Evolutionary conservation across 805 yeast genomes (phyloP).

Genomic region (Lipomyces sp.): DNA sequence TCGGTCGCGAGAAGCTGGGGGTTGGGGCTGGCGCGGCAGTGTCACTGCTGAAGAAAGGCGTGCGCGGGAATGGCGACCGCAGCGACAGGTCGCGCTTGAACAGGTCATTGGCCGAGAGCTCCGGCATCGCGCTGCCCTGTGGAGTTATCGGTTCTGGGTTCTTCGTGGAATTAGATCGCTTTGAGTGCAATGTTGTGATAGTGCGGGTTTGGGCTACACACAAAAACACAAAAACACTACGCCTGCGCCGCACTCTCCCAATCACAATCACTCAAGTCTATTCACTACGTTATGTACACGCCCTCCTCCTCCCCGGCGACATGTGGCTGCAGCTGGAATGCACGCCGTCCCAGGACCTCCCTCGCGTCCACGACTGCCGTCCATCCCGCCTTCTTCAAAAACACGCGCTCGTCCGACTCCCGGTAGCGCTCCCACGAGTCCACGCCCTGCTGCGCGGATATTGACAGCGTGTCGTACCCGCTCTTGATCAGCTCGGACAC

Average conservation of each 20-base stretch:
- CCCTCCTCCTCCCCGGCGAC: too few species aligned
- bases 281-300: too few species aligned
- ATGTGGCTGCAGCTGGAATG: too few species aligned
- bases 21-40: background rate
- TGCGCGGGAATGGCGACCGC: constrained; percentile 8
- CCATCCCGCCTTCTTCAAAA: constrained; percentile 17
- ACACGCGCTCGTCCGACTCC: constrained; percentile 27
- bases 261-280: too few species aligned
- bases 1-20: background rate
- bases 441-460: constrained; percentile 28
- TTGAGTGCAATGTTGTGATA: too few species aligned
- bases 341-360: too few species aligned
- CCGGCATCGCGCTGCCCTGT: constrained; percentile 5
- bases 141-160: too few species aligned
- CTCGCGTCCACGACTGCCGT: constrained; percentile 21
- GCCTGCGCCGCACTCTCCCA: too few species aligned
- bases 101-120: constrained; percentile 7
- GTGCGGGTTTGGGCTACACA: background rate
- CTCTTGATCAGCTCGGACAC: constrained; percentile 33
- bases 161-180: too few species aligned
- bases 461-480: constrained; percentile 34
- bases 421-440: constrained; percentile 28
- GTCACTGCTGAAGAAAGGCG: background rate
- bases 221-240: too few species aligned
- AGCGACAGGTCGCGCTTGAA: constrained; percentile 6